Evolutionary conservation across 805 yeast genomes (phyloP).

Genomic region (Candida krabiensis): DNA sequence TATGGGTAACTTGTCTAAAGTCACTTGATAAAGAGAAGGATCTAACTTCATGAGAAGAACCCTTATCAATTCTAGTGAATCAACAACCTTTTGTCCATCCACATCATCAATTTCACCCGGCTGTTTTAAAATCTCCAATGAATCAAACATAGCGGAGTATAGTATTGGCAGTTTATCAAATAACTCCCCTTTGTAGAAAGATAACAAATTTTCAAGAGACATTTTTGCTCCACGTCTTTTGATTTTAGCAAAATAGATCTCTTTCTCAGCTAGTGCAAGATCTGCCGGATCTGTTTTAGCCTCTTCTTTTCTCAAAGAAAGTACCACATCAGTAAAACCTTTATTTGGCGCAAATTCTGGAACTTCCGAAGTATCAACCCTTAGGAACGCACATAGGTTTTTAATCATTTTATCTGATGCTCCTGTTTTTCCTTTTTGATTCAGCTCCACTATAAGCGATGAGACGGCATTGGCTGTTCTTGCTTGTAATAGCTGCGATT

Average conservation of each 20-base stretch:
- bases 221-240: constrained; percentile 83
- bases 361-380: constrained; percentile 94
- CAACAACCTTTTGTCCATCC: constrained; percentile 79
- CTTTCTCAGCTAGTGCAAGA: constrained; percentile 55
- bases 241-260: constrained; percentile 69
- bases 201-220: constrained; percentile 61
- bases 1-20: constrained; percentile 54
- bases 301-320: constrained; percentile 81
- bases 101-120: constrained; percentile 36
- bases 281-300: constrained; percentile 62
- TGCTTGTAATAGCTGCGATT: constrained; percentile 60
- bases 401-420: constrained; percentile 88
- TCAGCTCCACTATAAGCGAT: constrained; percentile 58
- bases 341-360: constrained; percentile 83
- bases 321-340: constrained; percentile 49
- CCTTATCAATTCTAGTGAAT: constrained; percentile 78
- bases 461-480: constrained; percentile 73
- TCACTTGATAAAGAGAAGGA: constrained; percentile 44
- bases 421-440: constrained; percentile 55
- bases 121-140: constrained; percentile 41
- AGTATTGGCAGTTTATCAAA: constrained; percentile 69
- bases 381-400: constrained; percentile 86
- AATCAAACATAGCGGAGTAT: constrained; percentile 61
- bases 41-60: constrained; percentile 68
- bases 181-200: constrained; percentile 50